Conservation (phyloP, 164 flowering plant species). For the Magnolia sinica region DNA sequence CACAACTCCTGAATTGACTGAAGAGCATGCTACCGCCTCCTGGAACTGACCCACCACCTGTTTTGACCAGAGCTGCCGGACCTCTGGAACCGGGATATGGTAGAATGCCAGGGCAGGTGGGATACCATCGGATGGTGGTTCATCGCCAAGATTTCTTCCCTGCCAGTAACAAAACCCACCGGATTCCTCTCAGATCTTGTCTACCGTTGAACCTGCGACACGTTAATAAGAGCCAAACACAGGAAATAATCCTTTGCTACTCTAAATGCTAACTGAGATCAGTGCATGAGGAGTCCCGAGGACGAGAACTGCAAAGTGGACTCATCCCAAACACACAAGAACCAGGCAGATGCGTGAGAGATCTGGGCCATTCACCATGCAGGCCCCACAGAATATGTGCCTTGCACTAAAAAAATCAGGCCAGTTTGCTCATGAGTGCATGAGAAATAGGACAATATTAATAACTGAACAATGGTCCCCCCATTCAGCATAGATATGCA, state of each 20-base stretch:
- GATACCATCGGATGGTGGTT: not conserved
- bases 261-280: too few species aligned
- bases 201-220: constrained; percentile 38
- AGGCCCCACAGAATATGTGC: too few species aligned
- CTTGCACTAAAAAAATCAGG: too few species aligned
- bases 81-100: constrained; percentile 93
- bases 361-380: too few species aligned
- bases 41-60: constrained; percentile 52
- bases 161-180: constrained; percentile 31
- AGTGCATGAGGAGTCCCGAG: too few species aligned
- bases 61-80: constrained; percentile 45
- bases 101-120: constrained; percentile 67
- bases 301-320: too few species aligned
- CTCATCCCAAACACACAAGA: too few species aligned
- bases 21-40: constrained; percentile 73
- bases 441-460: too few species aligned
- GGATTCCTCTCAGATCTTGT: constrained; percentile 6
- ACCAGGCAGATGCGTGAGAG: too few species aligned
- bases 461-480: too few species aligned
- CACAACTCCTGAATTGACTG: constrained; percentile 67
- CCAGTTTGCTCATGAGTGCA: too few species aligned
- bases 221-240: constrained; percentile 46
- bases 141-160: constrained; percentile 27
- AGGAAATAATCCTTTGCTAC: not conserved
- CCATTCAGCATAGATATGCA: too few species aligned